These are phyloP conservation scores for Crithidia acanthocephali DNA, from an alignment of 208 protist genomes.

Conservation along the genomic window DNA sequence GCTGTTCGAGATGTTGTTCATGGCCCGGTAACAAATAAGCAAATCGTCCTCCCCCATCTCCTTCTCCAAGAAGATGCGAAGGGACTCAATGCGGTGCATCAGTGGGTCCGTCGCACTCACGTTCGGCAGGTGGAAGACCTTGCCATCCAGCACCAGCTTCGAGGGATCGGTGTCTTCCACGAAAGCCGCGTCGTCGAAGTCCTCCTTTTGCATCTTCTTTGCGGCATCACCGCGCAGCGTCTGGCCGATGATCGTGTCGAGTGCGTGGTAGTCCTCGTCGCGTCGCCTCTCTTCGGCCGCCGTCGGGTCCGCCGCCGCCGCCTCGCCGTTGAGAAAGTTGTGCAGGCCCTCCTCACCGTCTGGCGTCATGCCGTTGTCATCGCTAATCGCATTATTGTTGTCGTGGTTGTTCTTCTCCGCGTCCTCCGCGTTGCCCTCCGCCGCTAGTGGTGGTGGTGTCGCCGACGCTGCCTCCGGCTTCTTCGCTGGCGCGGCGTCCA, in stretches of 20 bases:
- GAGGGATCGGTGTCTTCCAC: conserved; percentile 48
- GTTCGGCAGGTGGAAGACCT: conserved; percentile 85
- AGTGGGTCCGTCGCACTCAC: conserved; percentile 78
- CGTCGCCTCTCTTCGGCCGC: conserved; percentile 42
- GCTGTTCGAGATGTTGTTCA: conserved; percentile 79
- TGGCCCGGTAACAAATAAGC: conserved; percentile 69
- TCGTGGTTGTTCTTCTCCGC: not conserved
- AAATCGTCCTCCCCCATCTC: conserved; percentile 80
- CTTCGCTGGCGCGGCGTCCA: conserved; percentile 3
- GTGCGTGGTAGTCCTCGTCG: conserved; percentile 70
- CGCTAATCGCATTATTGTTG: not conserved
- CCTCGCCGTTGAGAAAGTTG: conserved; percentile 68
- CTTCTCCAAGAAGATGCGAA: conserved; percentile 88
- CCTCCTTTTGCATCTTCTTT: conserved; percentile 29
- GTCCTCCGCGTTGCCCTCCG: not conserved
- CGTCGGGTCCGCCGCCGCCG: conserved; percentile 37
- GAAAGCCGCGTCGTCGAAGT: conserved; percentile 78
- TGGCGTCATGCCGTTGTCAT: conserved; percentile 28
- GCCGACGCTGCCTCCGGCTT: not conserved
- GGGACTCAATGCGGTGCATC: conserved; percentile 91
- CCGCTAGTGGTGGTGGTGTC: not conserved
- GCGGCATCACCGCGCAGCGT: conserved; percentile 36
- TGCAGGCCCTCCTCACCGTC: conserved; percentile 64
- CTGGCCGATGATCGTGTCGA: conserved; percentile 70
- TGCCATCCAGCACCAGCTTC: conserved; percentile 89